Percentiles rank a stretch among this genome's conserved stretches.
These are phyloP conservation scores for Daldinia sp. DNA, from an alignment of 2,329 filamentous ascomycete genomes.

Conservation along the genomic window DNA sequence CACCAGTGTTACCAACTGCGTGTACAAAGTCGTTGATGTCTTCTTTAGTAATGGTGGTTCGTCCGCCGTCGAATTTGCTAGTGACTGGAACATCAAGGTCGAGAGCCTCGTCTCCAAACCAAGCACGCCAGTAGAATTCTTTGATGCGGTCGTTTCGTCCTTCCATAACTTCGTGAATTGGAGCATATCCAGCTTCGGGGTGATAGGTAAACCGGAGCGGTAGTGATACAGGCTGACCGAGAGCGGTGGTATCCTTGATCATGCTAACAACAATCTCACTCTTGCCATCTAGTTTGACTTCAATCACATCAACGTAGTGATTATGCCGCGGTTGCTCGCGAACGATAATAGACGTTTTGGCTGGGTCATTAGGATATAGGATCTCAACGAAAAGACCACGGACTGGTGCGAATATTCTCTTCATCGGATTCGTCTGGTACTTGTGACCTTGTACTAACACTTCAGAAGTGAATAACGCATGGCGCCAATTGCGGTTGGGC, in stretches of 20 bases:
- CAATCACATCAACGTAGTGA: constrained; percentile 88
- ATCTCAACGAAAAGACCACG: constrained; percentile 93
- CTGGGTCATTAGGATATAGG: constrained; percentile 80
- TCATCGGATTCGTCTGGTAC: constrained; percentile 97
- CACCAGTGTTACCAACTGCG: constrained; percentile 95
- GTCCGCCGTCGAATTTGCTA: constrained; percentile 89
- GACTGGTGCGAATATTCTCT: constrained; percentile 87
- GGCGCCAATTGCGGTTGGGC: constrained; percentile 87
- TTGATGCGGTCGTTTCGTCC: constrained; percentile 98
- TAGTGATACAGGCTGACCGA: constrained; percentile 83
- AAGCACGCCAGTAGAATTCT: constrained; percentile 98
- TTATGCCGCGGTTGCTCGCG: constrained; percentile 88
- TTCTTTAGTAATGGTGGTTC: constrained; percentile 86
- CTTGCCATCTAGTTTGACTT: constrained; percentile 79
- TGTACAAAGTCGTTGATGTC: constrained; percentile 99
- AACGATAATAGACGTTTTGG: constrained; percentile 86
- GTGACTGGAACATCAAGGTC: constrained; percentile 88
- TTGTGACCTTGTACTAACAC: constrained; percentile 95
- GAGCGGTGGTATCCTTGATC: constrained; percentile 91
- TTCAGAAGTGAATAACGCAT: constrained; percentile 93
- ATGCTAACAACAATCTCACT: constrained; percentile 89
- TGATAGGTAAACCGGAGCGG: constrained; percentile 92
- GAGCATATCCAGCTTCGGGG: constrained; percentile 96
- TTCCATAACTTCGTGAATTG: constrained; percentile 96
- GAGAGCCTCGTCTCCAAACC: constrained; percentile 90